phyloP scores from a whole-genome alignment of 345 rosid species.

The Eucalyptus dawsonii region DNA sequence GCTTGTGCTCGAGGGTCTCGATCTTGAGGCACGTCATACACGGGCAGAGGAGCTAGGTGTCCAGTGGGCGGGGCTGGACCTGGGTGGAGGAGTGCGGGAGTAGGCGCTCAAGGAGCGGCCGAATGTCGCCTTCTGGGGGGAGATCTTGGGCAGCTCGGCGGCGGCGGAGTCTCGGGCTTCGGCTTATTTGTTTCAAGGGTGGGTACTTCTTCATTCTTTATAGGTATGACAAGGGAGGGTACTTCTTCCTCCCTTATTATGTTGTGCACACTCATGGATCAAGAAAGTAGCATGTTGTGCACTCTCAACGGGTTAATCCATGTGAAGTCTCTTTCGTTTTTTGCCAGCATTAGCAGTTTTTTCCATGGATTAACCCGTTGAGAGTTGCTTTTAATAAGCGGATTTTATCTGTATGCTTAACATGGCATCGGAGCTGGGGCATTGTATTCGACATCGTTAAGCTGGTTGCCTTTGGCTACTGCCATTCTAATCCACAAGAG shows the following conservation, averaged over 20 bases:
- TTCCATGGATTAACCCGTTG: background rate
- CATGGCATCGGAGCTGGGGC: background rate
- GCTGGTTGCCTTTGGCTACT: background rate
- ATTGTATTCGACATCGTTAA: background rate
- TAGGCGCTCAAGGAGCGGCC: too few species aligned
- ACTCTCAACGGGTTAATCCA: too few species aligned
- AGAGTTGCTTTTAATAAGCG: background rate
- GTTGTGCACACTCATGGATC: too few species aligned
- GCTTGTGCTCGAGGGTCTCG: background rate
- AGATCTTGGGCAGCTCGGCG: too few species aligned
- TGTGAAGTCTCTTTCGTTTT: background rate
- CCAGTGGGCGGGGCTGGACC: too few species aligned
- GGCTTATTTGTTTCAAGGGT: too few species aligned
- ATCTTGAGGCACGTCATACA: too few species aligned
- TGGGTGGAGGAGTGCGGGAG: too few species aligned
- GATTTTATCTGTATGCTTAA: background rate
- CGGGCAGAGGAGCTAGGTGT: background rate
- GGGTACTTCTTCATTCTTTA: background rate
- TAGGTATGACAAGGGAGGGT: slow-evolving; percentile 86
- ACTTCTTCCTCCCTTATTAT: slow-evolving; percentile 63
- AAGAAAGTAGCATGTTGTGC: background rate
- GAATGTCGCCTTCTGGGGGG: too few species aligned
- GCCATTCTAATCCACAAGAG: background rate
- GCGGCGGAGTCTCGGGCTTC: too few species aligned
- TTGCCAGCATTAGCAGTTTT: background rate